A percentile compares a stretch with the other conserved stretches of the same genome.
Evolutionary conservation across 345 rosid genomes (phyloP).

Genomic region (Balakata baccata): DNA sequence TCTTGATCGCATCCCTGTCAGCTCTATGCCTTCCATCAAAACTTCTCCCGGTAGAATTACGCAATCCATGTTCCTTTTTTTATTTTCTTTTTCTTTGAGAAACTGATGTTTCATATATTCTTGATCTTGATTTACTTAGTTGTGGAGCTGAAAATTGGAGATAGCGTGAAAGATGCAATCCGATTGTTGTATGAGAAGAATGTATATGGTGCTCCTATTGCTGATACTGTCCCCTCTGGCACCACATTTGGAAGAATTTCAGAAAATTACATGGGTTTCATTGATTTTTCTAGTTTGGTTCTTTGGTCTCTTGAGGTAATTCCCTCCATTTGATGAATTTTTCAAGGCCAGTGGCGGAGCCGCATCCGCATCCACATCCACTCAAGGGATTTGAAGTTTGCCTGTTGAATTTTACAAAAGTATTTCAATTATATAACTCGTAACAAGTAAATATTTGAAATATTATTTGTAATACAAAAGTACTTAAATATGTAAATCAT

Average conservation of each 20-base stretch:
- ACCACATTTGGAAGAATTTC: conserved; percentile 23
- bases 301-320: conserved; percentile 44
- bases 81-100: background rate
- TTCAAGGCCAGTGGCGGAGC: no score
- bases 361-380: no score
- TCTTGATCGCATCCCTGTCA: conserved; percentile 45
- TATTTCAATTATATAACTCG: no score
- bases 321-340: background rate
- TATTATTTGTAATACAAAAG: no score
- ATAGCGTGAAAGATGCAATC: conserved; percentile 32
- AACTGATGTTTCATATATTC: background rate
- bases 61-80: background rate
- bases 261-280: conserved; percentile 40
- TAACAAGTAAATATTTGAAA: no score
- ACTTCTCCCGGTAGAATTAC: conserved; percentile 31
- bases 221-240: conserved; percentile 29
- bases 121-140: conserved; percentile 2
- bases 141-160: conserved; percentile 35
- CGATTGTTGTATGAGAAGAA: conserved; percentile 34
- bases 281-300: conserved; percentile 38
- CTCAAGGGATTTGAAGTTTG: no score
- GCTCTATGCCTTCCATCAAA: conserved; percentile 38
- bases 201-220: conserved; percentile 40
- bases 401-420: no score
- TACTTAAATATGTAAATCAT: no score